Conservation (phyloP, 2,329 filamentous ascomycete species). For the Emmonsia crescens region DNA sequence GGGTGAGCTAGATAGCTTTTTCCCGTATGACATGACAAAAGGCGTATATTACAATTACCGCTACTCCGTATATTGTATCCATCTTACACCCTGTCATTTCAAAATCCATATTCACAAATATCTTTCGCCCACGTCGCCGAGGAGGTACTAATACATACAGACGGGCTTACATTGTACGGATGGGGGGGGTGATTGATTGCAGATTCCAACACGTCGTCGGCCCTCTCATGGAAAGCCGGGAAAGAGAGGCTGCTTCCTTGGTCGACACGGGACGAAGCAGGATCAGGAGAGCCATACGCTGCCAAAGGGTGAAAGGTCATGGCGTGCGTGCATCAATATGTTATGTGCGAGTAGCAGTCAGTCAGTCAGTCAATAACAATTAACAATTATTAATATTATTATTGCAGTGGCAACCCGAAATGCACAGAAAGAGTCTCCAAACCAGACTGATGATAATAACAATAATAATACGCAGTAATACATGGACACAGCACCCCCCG, state of each 20-base stretch:
- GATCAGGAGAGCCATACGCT: not conserved
- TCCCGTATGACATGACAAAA: not conserved
- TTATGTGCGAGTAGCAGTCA: not conserved
- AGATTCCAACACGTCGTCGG: not conserved
- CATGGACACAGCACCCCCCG: not conserved
- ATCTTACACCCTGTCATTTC: not conserved
- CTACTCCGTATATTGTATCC: not conserved
- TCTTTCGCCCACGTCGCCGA: not conserved
- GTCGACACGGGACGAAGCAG: not conserved
- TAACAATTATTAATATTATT: too few relatives aligned
- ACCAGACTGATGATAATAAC: too few relatives aligned
- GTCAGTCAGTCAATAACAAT: too few relatives aligned
- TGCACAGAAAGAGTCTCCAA: too few relatives aligned
- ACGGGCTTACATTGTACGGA: not conserved
- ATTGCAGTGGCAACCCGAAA: too few relatives aligned
- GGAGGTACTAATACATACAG: not conserved
- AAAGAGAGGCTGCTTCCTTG: not conserved
- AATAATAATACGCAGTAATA: too few relatives aligned
- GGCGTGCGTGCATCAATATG: not conserved
- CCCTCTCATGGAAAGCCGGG: not conserved
- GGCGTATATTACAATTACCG: not conserved
- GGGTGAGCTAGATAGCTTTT: too few relatives aligned
- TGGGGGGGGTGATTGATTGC: not conserved
- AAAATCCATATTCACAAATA: not conserved
- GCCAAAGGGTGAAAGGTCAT: not conserved